Conservation (phyloP, 345 rosid genomes). For the Eucalyptus sideroxylon region DNA sequence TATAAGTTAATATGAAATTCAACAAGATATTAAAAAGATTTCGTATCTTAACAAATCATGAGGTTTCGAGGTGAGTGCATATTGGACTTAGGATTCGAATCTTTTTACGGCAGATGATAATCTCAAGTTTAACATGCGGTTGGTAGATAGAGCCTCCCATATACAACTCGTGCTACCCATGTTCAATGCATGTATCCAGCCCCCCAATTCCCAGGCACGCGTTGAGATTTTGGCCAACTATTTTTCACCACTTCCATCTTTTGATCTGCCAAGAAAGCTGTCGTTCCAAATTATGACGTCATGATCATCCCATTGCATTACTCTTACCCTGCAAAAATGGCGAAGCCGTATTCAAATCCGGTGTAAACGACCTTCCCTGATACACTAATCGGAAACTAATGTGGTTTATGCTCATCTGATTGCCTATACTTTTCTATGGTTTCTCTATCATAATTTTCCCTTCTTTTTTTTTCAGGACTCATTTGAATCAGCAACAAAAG, state of each 20-base stretch:
- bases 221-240: neutral
- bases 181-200: neutral
- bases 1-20: too few species aligned
- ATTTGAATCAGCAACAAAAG: neutral
- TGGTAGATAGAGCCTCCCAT: neutral
- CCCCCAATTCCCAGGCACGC: neutral
- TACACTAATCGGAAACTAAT: neutral
- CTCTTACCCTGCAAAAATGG: too few species aligned
- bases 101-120: neutral
- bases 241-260: neutral
- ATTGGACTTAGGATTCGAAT: too few species aligned
- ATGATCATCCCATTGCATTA: neutral
- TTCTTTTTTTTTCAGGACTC: neutral
- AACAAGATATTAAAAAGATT: too few species aligned
- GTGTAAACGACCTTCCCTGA: neutral
- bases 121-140: neutral
- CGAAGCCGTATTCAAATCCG: neutral
- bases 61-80: too few species aligned
- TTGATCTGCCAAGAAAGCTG: neutral
- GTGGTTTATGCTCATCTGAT: neutral
- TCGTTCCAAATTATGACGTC: neutral
- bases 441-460: neutral
- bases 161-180: neutral
- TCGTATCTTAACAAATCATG: too few species aligned
- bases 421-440: neutral